Evolutionary conservation across 1,284 basidiomycete genomes (phyloP).

Genomic region (Thecaphora frezii): DNA sequence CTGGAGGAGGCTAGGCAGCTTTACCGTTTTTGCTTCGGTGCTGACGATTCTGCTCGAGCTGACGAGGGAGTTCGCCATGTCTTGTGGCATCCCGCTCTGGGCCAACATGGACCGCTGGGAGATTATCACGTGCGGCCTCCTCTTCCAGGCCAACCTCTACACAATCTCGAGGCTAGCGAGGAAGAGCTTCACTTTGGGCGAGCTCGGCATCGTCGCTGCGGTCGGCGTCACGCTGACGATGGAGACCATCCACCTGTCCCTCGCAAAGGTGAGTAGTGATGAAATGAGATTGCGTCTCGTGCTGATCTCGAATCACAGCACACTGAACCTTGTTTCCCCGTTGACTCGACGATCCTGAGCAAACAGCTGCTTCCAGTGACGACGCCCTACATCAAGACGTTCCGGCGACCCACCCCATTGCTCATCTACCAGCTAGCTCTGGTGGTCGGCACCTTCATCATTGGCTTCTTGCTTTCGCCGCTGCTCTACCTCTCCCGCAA

Average conservation of each 20-base stretch:
- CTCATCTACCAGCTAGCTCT: slow-evolving; percentile 90
- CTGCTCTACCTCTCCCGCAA: slow-evolving; percentile 88
- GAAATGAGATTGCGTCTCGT: neutral
- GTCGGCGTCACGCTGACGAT: slow-evolving; percentile 83
- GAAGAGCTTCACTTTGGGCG: slow-evolving; percentile 89
- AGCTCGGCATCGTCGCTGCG: slow-evolving; percentile 82
- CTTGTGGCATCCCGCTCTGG: slow-evolving; percentile 51
- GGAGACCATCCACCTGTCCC: slow-evolving; percentile 64
- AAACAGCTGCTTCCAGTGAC: slow-evolving; percentile 59
- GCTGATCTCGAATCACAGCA: neutral
- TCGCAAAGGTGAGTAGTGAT: slow-evolving; percentile 23
- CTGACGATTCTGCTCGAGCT: slow-evolving; percentile 54
- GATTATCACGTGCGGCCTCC: slow-evolving; percentile 71
- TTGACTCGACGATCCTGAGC: slow-evolving; percentile 1
- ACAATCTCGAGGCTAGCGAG: slow-evolving; percentile 85
- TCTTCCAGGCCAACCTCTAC: slow-evolving; percentile 90
- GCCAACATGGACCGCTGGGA: slow-evolving; percentile 63
- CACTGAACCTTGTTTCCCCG: slow-evolving; percentile 2
- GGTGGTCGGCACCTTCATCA: slow-evolving; percentile 85
- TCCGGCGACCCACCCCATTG: slow-evolving; percentile 86
- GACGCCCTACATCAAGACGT: slow-evolving; percentile 87
- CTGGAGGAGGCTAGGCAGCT: slow-evolving; percentile 58
- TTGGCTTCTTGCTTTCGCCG: slow-evolving; percentile 90
- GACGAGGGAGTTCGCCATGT: slow-evolving; percentile 45
- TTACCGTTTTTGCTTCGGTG: slow-evolving; percentile 54